Evolutionary conservation across 768 basidiomycete genomes (phyloP), one percentile per base, ranked within the genome.

Genomic region (Pisolithus sp.): DNA sequence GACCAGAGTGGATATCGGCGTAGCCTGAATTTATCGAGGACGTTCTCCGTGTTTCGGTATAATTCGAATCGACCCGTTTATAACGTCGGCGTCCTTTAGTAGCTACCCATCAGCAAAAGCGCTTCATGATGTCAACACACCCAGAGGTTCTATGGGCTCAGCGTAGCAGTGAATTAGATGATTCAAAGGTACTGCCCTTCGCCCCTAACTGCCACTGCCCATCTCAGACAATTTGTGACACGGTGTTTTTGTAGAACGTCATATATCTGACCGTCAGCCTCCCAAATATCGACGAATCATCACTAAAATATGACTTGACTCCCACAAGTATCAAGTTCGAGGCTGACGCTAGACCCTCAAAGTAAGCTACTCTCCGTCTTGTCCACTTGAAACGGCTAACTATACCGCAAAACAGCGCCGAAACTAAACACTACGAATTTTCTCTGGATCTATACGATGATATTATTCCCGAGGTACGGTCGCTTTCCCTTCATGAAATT

Each of bases 101-200:
- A 26, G 50, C 55, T 9, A 42, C 31, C 55, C 49, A 53, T 28
- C 40, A 23, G 9, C 21, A 43, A 48, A 59, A 55, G 50, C 57
- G 36, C 56, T 21, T 56, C 49, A 42, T 56, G 52, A 78, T 77
- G 77, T 23, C 73, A 26, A 61, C 54, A 17, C 90, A 92, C 69
- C 94, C 94, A 36, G 93, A 96, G 71, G 76, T 95, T 34, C 78
- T 93, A 2, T 98, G 94, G 93, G 94, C 95, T 43, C 94, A 98
- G 71, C 83, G 95, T 60, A 90, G 86, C 75, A 87, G 82, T 38
- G 77, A 69, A 15, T 61, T 74, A 10, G 78, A 74, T 13, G 74
- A 81, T 30, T 76, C 75, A 44, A 93, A 93, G 76, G 93, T 89
- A 43, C 39, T 67, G 21, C 18, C 21, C 18, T 57, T 40, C 40